Percentiles rank a stretch among this genome's conserved stretches.
These are phyloP conservation scores for Teratosphaeriaceae sp. DNA, from an alignment of 2,329 filamentous ascomycete genomes.

Conservation along the genomic window DNA sequence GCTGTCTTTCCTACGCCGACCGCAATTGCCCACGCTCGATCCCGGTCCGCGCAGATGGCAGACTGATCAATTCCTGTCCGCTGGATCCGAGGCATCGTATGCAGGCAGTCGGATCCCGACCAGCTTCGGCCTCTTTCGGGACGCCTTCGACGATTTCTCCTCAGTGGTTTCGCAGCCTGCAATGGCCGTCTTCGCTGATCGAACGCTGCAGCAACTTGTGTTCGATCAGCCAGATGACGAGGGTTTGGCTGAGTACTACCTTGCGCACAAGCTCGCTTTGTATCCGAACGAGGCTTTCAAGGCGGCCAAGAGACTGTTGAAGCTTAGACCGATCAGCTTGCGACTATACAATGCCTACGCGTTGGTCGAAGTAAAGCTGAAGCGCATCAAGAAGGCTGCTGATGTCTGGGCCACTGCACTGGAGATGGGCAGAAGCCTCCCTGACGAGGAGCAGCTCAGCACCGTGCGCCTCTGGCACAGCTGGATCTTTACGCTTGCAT, in stretches of 20 bases:
- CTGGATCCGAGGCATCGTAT: no score
- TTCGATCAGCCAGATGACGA: slow-evolving; percentile 37
- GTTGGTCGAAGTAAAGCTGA: slow-evolving; percentile 58
- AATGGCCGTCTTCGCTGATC: slow-evolving; percentile 27
- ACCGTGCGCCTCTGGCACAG: slow-evolving; percentile 49
- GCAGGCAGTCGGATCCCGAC: no score
- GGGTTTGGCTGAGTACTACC: slow-evolving; percentile 58
- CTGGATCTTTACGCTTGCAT: slow-evolving; percentile 61
- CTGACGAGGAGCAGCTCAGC: slow-evolving; percentile 30
- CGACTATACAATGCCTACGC: slow-evolving; percentile 75
- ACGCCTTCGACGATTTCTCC: slow-evolving; percentile 1
- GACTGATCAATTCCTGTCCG: slow-evolving; percentile 3
- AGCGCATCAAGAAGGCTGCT: slow-evolving; percentile 51
- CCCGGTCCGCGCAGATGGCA: not conserved
- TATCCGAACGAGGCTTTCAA: slow-evolving; percentile 55
- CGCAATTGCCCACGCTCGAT: slow-evolving; percentile 43
- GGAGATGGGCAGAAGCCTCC: slow-evolving; percentile 45
- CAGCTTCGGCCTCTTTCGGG: slow-evolving; percentile 10
- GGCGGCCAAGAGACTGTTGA: slow-evolving; percentile 66
- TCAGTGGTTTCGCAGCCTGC: not conserved
- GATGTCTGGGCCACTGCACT: slow-evolving; percentile 64
- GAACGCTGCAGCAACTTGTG: slow-evolving; percentile 55
- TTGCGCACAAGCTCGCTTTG: slow-evolving; percentile 59
- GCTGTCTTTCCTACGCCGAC: slow-evolving; percentile 39
- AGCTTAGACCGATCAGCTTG: slow-evolving; percentile 56